These are phyloP conservation scores for Botryosphaeria dothidea DNA, from an alignment of 2,329 filamentous ascomycete species.

Conservation along the genomic window DNA sequence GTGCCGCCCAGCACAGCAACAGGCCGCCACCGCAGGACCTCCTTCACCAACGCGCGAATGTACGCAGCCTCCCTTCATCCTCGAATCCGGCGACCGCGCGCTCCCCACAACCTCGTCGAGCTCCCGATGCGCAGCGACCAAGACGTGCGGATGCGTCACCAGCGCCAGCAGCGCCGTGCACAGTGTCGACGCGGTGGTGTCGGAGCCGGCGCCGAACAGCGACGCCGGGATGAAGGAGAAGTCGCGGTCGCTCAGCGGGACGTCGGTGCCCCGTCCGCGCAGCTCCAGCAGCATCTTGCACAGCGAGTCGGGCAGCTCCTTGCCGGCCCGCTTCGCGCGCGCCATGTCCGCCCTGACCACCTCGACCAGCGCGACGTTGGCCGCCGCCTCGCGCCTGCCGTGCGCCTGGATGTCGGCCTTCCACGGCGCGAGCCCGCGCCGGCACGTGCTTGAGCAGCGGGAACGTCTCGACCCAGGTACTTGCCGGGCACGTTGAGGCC, in stretches of 20 bases:
- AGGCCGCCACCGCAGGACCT: constrained; percentile 38
- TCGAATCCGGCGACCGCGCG: constrained; percentile 36
- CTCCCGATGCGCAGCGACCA: constrained; percentile 46
- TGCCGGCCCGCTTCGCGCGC: constrained; percentile 23
- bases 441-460: constrained; percentile 48
- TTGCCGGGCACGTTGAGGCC: constrained; percentile 49
- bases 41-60: constrained; percentile 41
- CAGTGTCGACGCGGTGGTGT: constrained; percentile 52
- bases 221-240: constrained; percentile 48
- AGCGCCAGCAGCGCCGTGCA: constrained; percentile 53
- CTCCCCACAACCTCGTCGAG: constrained; percentile 38
- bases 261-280: constrained; percentile 21
- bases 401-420: constrained; percentile 46
- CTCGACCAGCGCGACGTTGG: constrained; percentile 45
- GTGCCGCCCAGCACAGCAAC: constrained; percentile 47
- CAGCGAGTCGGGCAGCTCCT: no score
- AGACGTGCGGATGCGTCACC: constrained; percentile 47
- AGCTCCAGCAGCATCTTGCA: constrained; percentile 47
- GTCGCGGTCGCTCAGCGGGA: constrained; percentile 40
- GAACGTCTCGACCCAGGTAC: constrained; percentile 50
- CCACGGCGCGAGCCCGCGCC: constrained; percentile 48
- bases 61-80: constrained; percentile 41
- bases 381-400: constrained; percentile 39
- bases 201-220: constrained; percentile 52
- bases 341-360: constrained; percentile 43